phyloP scores from a whole-genome alignment of 768 basidiomycete genomes.

The Atractiella rhizophila region DNA sequence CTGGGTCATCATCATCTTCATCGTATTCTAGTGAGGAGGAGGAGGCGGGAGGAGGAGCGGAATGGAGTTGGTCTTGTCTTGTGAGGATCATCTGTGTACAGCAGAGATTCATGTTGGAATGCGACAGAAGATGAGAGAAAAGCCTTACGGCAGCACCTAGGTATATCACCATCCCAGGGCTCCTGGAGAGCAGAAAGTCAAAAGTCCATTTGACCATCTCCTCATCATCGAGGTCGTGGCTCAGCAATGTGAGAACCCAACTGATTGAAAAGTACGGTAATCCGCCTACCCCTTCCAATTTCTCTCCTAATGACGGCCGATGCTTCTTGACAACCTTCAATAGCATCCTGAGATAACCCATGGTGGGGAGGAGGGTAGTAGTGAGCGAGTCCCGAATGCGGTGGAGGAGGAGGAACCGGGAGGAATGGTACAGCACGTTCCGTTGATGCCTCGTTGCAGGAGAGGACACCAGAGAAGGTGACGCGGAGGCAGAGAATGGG shows the following conservation, averaged over 20 bases:
- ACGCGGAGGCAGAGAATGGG: too few species aligned
- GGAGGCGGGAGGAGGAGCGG: constrained; percentile 15
- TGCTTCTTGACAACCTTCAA: constrained; percentile 23
- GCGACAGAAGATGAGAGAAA: background rate
- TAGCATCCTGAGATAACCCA: constrained; percentile 21
- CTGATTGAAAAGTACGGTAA: constrained; percentile 27
- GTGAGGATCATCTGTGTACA: constrained; percentile 21
- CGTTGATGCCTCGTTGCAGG: too few species aligned
- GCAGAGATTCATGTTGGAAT: background rate
- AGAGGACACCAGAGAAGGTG: too few species aligned
- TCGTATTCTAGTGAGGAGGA: constrained; percentile 12
- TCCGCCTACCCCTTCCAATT: constrained; percentile 17
- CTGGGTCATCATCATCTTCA: constrained; percentile 21
- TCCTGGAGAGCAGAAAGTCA: constrained; percentile 25
- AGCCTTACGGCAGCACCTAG: constrained; percentile 23
- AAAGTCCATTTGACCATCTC: constrained; percentile 23
- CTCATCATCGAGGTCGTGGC: constrained; percentile 24
- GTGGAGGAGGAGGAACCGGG: constrained; percentile 12
- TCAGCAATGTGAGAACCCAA: constrained; percentile 25
- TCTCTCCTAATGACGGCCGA: too few species aligned
- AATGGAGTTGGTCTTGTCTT: constrained; percentile 22
- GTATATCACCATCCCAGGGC: constrained; percentile 25
- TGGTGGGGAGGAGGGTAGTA: constrained; percentile 22
- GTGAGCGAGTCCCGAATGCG: constrained; percentile 25
- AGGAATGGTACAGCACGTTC: constrained; percentile 9